Evolutionary conservation across 768 basidiomycete genomes (phyloP).

Genomic region (Suillus spraguei): DNA sequence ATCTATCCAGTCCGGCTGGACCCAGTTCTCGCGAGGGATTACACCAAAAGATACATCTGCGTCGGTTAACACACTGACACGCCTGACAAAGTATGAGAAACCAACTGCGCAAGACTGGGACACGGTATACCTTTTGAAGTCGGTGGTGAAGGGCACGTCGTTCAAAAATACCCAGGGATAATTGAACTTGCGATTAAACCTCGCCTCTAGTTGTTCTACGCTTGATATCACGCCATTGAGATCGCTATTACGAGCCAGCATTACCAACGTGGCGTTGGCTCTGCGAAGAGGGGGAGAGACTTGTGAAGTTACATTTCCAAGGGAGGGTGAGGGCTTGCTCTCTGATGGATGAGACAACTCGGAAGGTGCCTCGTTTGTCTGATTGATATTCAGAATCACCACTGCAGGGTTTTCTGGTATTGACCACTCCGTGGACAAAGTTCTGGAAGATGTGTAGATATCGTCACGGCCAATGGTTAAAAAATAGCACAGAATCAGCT

Average conservation of each 20-base stretch:
- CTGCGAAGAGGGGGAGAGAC: constrained; percentile 17
- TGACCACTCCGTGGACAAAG: constrained; percentile 9
- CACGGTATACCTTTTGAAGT: constrained; percentile 48
- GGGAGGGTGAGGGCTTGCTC: neutral
- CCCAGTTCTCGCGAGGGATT: constrained; percentile 66
- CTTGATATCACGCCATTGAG: constrained; percentile 46
- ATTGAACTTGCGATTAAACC: constrained; percentile 57
- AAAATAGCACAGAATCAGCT: constrained; percentile 28
- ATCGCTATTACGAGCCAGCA: constrained; percentile 54
- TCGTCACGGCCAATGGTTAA: constrained; percentile 17
- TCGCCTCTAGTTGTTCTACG: constrained; percentile 56
- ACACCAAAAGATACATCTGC: constrained; percentile 53
- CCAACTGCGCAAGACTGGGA: neutral
- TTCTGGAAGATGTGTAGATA: constrained; percentile 8
- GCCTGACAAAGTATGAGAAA: constrained; percentile 31
- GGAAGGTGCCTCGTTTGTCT: neutral
- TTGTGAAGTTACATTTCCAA: constrained; percentile 3
- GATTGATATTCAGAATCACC: neutral
- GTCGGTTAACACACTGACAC: constrained; percentile 39
- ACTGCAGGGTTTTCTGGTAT: constrained; percentile 2
- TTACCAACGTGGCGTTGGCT: constrained; percentile 64
- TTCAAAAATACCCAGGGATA: constrained; percentile 72
- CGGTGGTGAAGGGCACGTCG: constrained; percentile 56
- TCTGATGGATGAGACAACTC: neutral
- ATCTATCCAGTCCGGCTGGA: constrained; percentile 74